Evolutionary conservation across 1,284 basidiomycete species (phyloP).

Genomic region (Coniferiporia weirii): DNA sequence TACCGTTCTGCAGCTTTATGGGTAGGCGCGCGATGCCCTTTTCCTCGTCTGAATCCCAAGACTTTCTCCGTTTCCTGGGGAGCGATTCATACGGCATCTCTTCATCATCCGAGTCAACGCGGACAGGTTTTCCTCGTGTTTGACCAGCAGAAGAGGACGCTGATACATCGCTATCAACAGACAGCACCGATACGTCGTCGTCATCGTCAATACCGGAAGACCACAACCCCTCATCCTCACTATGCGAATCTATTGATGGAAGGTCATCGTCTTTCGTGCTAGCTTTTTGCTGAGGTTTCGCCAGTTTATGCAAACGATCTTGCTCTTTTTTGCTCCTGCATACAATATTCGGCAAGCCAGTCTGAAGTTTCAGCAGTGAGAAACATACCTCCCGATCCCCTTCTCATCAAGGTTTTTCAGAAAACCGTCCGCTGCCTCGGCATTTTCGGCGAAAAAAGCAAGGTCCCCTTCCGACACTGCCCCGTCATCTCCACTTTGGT

Average conservation of each 20-base stretch:
- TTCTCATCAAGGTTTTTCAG: constrained; percentile 58
- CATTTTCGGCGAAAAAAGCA: constrained; percentile 54
- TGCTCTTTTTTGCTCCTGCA: constrained; percentile 77
- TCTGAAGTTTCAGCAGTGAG: not conserved
- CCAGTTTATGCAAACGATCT: constrained; percentile 53
- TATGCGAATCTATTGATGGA: constrained; percentile 18
- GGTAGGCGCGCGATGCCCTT: constrained; percentile 68
- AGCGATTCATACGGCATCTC: constrained; percentile 69
- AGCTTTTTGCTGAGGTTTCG: constrained; percentile 49
- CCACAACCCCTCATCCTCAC: constrained; percentile 30
- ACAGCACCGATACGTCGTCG: constrained; percentile 17
- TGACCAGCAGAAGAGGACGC: constrained; percentile 20
- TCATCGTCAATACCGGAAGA: constrained; percentile 27
- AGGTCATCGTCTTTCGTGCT: constrained; percentile 30
- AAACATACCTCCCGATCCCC: constrained; percentile 64
- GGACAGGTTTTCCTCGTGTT: constrained; percentile 22
- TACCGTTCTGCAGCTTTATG: constrained; percentile 80
- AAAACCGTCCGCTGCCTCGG: constrained; percentile 48
- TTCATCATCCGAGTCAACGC: constrained; percentile 45
- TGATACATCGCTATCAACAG: constrained; percentile 21
- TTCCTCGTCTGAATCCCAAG: constrained; percentile 41
- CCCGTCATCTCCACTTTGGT: constrained; percentile 37
- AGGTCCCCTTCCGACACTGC: constrained; percentile 58
- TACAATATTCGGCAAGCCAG: not conserved
- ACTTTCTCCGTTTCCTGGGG: constrained; percentile 46